Evolutionary conservation across 176 grass and related monocot species (phyloP), one percentile per base, ranked within the genome.

Genomic region (Triticum turgidum): DNA sequence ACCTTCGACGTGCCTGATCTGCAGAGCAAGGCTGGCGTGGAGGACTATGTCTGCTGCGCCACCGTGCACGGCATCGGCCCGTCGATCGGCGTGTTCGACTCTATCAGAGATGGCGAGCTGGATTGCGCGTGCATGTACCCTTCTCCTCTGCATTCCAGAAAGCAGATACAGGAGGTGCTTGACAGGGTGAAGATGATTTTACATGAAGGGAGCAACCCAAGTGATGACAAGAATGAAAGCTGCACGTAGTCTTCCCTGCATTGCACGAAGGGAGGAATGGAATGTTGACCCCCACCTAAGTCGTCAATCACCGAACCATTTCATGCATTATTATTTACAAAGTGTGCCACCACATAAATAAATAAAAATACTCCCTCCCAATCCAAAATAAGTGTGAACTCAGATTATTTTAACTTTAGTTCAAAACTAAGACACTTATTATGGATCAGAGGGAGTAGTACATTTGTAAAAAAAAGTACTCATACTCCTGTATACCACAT

Each of bases 61-160:
- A 91, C 97, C 3, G 39, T 91, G 33, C 96, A 96, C 74, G 96
- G 93, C 35, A 76, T 94, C 1, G 93, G 96, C 4, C 93, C 96
- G 9, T 98, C 91, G 0, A 90, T 98, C 66, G 77, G 80, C 6
- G 41, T 98, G 35, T 98, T 98, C 68, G 96, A 98, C 80, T 87
- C 84, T 0, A 83, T 98, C 67, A 86, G 80, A 58, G 90, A 98
- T 41, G 93, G 94, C 37, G 24, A 39, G 69, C 27, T 98, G 81
- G 88, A 98, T 9, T 98, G 90, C 13, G 54, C 33, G 6, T 92
- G 88, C 80, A 47, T 96, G 58, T 96, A 94, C 82, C 93, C 96
- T 34, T 84, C 86, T 44, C 96, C 93, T 22, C 92, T 98, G 7
- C 96, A 98, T 79, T 96, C 97, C 18, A 92, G 90, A 42, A 85